A percentile compares a stretch with the other conserved stretches of the same genome.
These are phyloP conservation scores for Bisporella sp. DNA, from an alignment of 2,329 filamentous ascomycete genomes.

Conservation along the genomic window DNA sequence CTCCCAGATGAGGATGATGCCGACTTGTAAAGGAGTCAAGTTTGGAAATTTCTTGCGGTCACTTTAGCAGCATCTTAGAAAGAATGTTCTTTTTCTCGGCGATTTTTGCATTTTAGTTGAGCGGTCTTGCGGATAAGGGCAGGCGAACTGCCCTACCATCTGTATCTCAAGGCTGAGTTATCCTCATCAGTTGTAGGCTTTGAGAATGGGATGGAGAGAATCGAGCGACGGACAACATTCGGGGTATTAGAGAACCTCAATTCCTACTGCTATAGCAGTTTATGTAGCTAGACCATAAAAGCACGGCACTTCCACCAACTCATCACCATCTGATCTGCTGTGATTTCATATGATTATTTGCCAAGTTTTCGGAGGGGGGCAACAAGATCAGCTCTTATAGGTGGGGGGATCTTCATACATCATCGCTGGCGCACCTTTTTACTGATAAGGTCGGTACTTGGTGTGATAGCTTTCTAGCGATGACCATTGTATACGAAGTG, in stretches of 20 bases:
- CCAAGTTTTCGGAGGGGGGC: too few relatives aligned
- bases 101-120: conserved; percentile 25
- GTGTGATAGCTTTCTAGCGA: too few relatives aligned
- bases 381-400: too few relatives aligned
- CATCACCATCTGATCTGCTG: too few relatives aligned
- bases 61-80: conserved; percentile 26
- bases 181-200: conserved; percentile 19
- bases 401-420: too few relatives aligned
- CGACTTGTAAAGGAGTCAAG: conserved; percentile 33
- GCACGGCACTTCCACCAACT: conserved; percentile 5
- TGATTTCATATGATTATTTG: too few relatives aligned
- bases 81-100: conserved; percentile 24
- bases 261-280: conserved; percentile 18
- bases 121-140: conserved; percentile 24
- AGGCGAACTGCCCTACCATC: conserved; percentile 16
- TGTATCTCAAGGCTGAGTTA: conserved; percentile 21
- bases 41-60: conserved; percentile 11
- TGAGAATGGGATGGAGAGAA: conserved; percentile 16
- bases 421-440: too few relatives aligned
- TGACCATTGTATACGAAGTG: too few relatives aligned
- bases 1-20: conserved; percentile 93
- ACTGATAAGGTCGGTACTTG: too few relatives aligned
- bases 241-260: conserved; percentile 18
- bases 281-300: conserved; percentile 28
- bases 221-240: conserved; percentile 21